Percentiles rank a stretch among this genome's conserved stretches.
Conservation (phyloP, 2,329 filamentous ascomycete genomes). For the Neophaeococcomyces aloes region DNA sequence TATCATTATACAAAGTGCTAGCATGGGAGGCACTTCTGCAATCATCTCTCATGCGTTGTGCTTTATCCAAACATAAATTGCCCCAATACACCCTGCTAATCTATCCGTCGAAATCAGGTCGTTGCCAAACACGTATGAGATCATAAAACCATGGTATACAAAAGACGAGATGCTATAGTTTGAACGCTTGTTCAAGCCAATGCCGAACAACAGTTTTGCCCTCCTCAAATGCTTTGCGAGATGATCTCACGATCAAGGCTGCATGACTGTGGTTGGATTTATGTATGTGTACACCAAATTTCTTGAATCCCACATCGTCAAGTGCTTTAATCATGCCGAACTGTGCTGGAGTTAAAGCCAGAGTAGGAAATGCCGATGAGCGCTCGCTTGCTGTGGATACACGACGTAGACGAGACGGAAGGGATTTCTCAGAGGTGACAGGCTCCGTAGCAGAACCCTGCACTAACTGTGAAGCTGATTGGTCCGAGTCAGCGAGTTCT, state of each 20-base stretch:
- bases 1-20: too few relatives aligned
- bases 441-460: not conserved
- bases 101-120: too few relatives aligned
- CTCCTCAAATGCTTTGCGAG: slow-evolving; percentile 60
- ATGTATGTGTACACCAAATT: slow-evolving; percentile 44
- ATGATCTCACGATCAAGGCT: slow-evolving; percentile 70
- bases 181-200: slow-evolving; percentile 68
- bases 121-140: not conserved
- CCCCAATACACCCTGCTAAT: too few relatives aligned
- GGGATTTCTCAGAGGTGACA: slow-evolving; percentile 23
- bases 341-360: slow-evolving; percentile 69
- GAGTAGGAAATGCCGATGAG: slow-evolving; percentile 49
- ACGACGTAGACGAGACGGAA: slow-evolving; percentile 22
- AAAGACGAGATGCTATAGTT: slow-evolving; percentile 34
- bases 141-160: not conserved
- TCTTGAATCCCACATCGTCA: slow-evolving; percentile 51
- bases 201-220: slow-evolving; percentile 68
- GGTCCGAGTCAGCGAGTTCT: slow-evolving; percentile 30
- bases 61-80: too few relatives aligned
- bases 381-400: slow-evolving; percentile 23
- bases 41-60: too few relatives aligned
- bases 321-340: slow-evolving; percentile 75
- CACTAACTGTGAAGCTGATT: not conserved
- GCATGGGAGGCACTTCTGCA: too few relatives aligned
- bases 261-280: slow-evolving; percentile 75